A percentile compares a stretch with the other conserved stretches of the same genome.
Conservation (phyloP, 2,329 filamentous ascomycete species). For the Monilinia fructicola region DNA sequence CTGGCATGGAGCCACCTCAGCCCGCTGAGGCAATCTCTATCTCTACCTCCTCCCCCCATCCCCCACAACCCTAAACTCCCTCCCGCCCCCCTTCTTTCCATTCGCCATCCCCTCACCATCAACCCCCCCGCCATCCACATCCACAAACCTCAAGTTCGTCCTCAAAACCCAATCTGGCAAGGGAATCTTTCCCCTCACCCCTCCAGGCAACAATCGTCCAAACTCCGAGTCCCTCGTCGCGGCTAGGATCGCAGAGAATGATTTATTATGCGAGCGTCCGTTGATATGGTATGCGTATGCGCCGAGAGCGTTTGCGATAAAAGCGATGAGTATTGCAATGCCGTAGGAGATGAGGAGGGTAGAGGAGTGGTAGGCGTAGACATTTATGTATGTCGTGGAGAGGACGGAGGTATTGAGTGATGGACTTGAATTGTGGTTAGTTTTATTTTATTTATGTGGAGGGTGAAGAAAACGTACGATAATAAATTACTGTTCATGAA, state of each 20-base stretch:
- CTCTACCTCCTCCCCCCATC: conserved; percentile 65
- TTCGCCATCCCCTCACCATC: conserved; percentile 73
- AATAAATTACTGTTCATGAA: conserved; percentile 1
- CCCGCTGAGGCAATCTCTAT: conserved; percentile 48
- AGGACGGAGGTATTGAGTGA: background rate
- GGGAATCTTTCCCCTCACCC: conserved; percentile 5
- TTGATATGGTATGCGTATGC: conserved; percentile 29
- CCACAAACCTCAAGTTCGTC: conserved; percentile 11
- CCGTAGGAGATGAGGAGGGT: conserved; percentile 28
- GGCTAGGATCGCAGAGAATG: conserved; percentile 31
- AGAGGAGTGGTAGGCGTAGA: conserved; percentile 26
- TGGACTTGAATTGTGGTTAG: conserved; percentile 1
- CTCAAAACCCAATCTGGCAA: background rate
- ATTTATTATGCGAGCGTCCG: conserved; percentile 27
- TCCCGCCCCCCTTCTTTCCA: conserved; percentile 51
- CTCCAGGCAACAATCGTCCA: background rate
- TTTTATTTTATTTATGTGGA: background rate
- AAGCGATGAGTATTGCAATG: conserved; percentile 25
- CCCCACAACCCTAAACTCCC: conserved; percentile 50
- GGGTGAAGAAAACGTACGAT: background rate
- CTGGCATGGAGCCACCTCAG: too few relatives aligned
- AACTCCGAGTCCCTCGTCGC: conserved; percentile 26
- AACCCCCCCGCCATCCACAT: conserved; percentile 42
- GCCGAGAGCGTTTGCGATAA: conserved; percentile 26
- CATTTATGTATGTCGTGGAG: conserved; percentile 18